A percentile compares a stretch with the other conserved stretches of the same genome.
These are phyloP conservation scores for Euphorbia lathyris DNA, from an alignment of 345 rosid genomes.

Conservation along the genomic window DNA sequence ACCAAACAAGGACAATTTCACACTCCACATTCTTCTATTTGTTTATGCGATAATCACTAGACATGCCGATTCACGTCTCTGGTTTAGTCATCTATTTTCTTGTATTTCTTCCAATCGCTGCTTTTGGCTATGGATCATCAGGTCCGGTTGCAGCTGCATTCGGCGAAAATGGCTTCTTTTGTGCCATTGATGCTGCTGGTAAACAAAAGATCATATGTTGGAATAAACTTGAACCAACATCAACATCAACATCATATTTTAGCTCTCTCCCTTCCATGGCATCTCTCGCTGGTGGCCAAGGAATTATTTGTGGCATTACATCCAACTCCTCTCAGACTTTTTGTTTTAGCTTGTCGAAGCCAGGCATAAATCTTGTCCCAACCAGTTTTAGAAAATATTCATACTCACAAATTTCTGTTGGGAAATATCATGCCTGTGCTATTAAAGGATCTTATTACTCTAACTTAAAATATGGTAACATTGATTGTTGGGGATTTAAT, in stretches of 20 bases:
- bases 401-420: constrained; percentile 75
- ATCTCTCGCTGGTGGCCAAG: constrained; percentile 70
- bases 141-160: constrained; percentile 82
- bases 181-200: constrained; percentile 91
- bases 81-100: neutral
- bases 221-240: constrained; percentile 49
- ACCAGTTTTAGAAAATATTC: constrained; percentile 38
- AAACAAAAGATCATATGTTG: constrained; percentile 76
- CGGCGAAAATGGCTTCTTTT: constrained; percentile 73
- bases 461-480: constrained; percentile 50
- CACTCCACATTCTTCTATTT: neutral
- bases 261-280: constrained; percentile 53
- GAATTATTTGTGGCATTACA: constrained; percentile 67
- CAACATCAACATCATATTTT: constrained; percentile 22
- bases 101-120: constrained; percentile 6
- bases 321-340: constrained; percentile 62
- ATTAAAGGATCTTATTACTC: constrained; percentile 79
- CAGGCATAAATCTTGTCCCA: constrained; percentile 71
- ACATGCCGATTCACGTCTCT: constrained; percentile 7
- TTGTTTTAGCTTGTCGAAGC: constrained; percentile 51
- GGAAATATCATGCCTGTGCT: constrained; percentile 79
- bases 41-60: neutral
- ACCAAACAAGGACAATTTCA: too few relatives aligned
- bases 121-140: constrained; percentile 70
- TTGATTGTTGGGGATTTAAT: constrained; percentile 70